Percentiles rank a stretch among this genome's conserved stretches.
Evolutionary conservation across 176 grass and related monocot species (phyloP).

Genomic region (Coix lacrymajobi): DNA sequence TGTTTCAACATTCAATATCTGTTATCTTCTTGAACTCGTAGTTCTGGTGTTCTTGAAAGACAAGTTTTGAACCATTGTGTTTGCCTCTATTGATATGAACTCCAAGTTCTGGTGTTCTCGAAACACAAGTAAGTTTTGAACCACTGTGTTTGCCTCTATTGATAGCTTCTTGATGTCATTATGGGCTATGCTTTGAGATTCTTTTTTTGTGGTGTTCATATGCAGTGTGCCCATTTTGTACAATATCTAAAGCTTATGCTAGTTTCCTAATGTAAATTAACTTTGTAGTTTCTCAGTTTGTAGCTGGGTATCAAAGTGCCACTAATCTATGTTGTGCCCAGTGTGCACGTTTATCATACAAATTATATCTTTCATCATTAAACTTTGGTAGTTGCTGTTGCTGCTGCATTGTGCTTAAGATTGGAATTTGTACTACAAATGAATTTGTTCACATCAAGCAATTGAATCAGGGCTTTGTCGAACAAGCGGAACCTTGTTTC

Average conservation of each 20-base stretch:
- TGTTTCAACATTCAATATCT: not conserved
- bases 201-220: not conserved
- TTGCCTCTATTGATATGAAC: too few species aligned
- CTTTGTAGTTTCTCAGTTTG: not conserved
- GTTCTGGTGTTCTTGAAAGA: too few species aligned
- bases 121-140: not conserved
- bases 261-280: not conserved
- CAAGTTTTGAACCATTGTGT: too few species aligned
- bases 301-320: too few species aligned
- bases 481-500: not conserved
- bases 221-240: not conserved
- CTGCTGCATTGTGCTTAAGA: not conserved
- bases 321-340: not conserved
- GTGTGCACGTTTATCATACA: not conserved
- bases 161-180: not conserved
- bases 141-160: not conserved
- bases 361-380: not conserved
- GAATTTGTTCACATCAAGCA: not conserved
- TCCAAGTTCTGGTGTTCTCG: not conserved
- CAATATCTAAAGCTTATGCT: not conserved
- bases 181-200: not conserved
- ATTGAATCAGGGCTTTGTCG: not conserved
- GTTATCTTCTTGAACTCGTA: not conserved
- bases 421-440: not conserved
- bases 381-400: not conserved